Conservation (phyloP, 169 alveolate genomes). For the Sarcocystis neurona region DNA sequence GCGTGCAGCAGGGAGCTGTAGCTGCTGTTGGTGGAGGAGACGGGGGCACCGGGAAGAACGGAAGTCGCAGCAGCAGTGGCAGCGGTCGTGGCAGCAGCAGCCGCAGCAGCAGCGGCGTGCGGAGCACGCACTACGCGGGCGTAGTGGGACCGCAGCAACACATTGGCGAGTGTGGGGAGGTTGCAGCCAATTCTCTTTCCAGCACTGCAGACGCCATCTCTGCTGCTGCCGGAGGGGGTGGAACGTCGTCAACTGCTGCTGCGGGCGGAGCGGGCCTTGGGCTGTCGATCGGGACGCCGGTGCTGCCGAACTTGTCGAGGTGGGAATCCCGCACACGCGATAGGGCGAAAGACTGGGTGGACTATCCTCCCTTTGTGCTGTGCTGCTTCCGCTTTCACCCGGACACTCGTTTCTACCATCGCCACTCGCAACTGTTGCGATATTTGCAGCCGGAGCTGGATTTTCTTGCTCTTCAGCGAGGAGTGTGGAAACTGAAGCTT, state of each 20-base stretch:
- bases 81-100: too few relatives aligned
- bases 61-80: too few relatives aligned
- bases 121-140: too few relatives aligned
- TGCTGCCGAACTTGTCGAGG: slow-evolving; percentile 9
- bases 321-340: slow-evolving; percentile 56
- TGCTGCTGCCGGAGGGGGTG: too few relatives aligned
- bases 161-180: too few relatives aligned
- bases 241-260: not conserved
- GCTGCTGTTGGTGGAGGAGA: too few relatives aligned
- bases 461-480: slow-evolving; percentile 23
- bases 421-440: slow-evolving; percentile 48
- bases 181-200: too few relatives aligned
- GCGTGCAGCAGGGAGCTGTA: too few relatives aligned
- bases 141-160: too few relatives aligned
- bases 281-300: not conserved
- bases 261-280: not conserved
- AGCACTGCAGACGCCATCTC: too few relatives aligned
- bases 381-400: slow-evolving; percentile 43
- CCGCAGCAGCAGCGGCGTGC: too few relatives aligned
- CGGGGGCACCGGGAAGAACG: too few relatives aligned
- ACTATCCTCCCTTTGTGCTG: slow-evolving; percentile 58
- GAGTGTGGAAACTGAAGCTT: slow-evolving; percentile 37
- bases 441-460: slow-evolving; percentile 64
- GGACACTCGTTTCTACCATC: not conserved
- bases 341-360: slow-evolving; percentile 48